These are phyloP conservation scores for Austroboletus niveus DNA, from an alignment of 1,284 basidiomycete genomes.

Conservation along the genomic window DNA sequence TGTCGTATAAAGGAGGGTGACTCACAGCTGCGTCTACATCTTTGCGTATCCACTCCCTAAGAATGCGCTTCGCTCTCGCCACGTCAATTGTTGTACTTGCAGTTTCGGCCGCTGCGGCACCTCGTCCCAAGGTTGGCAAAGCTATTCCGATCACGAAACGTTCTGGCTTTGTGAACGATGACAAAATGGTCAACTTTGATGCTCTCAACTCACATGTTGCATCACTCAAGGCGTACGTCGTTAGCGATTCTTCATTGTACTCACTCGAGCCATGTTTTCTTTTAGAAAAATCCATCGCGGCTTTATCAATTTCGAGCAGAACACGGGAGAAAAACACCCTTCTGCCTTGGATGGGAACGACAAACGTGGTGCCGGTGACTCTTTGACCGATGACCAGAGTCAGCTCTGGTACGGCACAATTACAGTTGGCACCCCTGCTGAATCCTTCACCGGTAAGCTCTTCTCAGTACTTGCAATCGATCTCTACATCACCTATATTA, in stretches of 20 bases:
- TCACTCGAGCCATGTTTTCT: neutral
- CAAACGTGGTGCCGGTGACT: slow-evolving; percentile 4
- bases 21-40: too few relatives aligned
- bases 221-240: slow-evolving; percentile 7
- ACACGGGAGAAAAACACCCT: slow-evolving; percentile 13
- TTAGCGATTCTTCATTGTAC: neutral
- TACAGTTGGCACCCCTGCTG: slow-evolving; percentile 32
- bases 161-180: slow-evolving; percentile 1
- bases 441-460: slow-evolving; percentile 15
- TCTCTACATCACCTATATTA: neutral
- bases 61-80: slow-evolving; percentile 13
- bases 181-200: slow-evolving; percentile 8
- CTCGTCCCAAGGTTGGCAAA: neutral
- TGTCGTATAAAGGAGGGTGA: too few relatives aligned
- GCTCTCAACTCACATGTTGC: slow-evolving; percentile 8
- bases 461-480: neutral
- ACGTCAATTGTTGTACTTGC: slow-evolving; percentile 10
- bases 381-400: slow-evolving; percentile 22
- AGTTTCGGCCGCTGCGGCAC: slow-evolving; percentile 7
- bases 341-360: neutral
- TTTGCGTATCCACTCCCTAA: neutral
- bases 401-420: slow-evolving; percentile 31
- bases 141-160: slow-evolving; percentile 14
- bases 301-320: slow-evolving; percentile 13
- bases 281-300: slow-evolving; percentile 13